A percentile compares a stretch with the other conserved stretches of the same genome.
phyloP scores from a whole-genome alignment of 176 grass and related monocot genomes.

The Phragmites australis region DNA sequence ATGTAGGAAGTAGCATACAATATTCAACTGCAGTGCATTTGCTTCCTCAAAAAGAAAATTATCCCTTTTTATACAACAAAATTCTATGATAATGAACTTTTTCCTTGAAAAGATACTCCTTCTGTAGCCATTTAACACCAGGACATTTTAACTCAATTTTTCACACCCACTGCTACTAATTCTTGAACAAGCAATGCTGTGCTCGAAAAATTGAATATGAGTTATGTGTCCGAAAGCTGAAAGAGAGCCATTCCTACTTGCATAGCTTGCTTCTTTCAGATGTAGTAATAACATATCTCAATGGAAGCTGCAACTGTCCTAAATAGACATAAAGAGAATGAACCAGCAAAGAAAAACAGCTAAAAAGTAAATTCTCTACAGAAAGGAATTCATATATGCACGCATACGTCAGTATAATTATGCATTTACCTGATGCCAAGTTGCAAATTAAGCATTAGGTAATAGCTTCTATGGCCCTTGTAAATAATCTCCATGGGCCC shows the following conservation, averaged over 20 bases:
- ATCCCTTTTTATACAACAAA: not conserved
- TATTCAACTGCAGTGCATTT: slow-evolving; percentile 8
- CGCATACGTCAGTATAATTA: not conserved
- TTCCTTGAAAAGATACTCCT: not conserved
- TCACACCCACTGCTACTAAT: slow-evolving; percentile 5
- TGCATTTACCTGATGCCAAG: slow-evolving; percentile 83
- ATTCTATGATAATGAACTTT: not conserved
- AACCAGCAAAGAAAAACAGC: not conserved
- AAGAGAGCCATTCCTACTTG: not conserved
- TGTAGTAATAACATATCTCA: slow-evolving; percentile 1
- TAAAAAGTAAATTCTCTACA: not conserved
- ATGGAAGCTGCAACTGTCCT: not conserved
- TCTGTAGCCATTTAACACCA: not conserved
- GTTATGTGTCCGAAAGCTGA: not conserved
- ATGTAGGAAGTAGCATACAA: not conserved
- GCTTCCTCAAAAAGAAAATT: not conserved
- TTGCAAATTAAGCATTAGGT: slow-evolving; percentile 95
- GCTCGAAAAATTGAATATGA: slow-evolving; percentile 7
- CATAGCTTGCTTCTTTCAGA: slow-evolving; percentile 18
- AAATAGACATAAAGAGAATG: slow-evolving; percentile 10
- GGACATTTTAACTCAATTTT: not conserved
- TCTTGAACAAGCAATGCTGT: slow-evolving; percentile 19
- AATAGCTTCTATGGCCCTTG: slow-evolving; percentile 96
- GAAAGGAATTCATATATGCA: not conserved
- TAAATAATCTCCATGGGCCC: slow-evolving; percentile 90